Evolutionary conservation across 208 protist species (phyloP).

Genomic region (Acanthamoeba healyi): DNA sequence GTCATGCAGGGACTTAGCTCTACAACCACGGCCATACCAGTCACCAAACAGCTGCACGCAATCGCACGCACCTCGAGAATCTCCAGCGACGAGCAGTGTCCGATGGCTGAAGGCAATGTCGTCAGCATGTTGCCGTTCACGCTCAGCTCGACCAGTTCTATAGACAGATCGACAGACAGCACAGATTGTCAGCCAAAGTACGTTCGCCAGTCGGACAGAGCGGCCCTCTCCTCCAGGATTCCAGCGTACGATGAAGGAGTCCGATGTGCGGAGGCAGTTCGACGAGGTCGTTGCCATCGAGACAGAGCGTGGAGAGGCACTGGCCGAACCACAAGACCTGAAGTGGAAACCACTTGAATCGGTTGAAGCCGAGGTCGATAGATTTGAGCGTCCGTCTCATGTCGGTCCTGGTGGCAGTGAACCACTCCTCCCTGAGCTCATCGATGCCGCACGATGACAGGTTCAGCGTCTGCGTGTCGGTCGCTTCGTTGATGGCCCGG

Average conservation of each 20-base stretch:
- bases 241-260: not conserved
- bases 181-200: not conserved
- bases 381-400: not conserved
- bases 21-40: not conserved
- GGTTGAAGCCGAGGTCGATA: conserved; percentile 10
- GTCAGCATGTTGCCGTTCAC: conserved; percentile 5
- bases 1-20: too few relatives aligned
- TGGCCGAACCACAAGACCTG: conserved; percentile 2
- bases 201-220: not conserved
- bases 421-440: not conserved
- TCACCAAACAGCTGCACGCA: not conserved
- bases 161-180: not conserved
- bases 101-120: not conserved
- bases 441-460: conserved; percentile 2
- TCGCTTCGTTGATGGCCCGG: not conserved
- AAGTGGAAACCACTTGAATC: conserved; percentile 19
- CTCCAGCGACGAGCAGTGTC: not conserved
- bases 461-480: not conserved
- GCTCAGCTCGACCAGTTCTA: conserved; percentile 9
- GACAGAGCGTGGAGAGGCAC: not conserved
- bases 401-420: not conserved
- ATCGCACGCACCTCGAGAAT: not conserved
- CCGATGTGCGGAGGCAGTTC: conserved; percentile 59
- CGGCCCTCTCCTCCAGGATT: not conserved
- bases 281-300: conserved; percentile 35